phyloP scores from a whole-genome alignment of 352 stramenopile genomes.

The Phytophthora kernoviae region DNA sequence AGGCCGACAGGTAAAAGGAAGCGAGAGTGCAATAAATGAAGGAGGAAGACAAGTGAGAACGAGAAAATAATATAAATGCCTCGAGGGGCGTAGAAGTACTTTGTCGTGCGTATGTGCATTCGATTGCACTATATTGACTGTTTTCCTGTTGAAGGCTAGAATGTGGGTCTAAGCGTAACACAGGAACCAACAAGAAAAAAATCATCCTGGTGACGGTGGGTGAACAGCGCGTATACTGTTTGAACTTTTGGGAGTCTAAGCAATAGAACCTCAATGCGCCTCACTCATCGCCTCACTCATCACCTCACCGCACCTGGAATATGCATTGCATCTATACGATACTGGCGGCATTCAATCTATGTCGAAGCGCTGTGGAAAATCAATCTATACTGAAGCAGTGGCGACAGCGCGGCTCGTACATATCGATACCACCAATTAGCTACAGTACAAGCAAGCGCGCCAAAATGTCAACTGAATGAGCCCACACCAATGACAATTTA shows the following conservation, averaged over 20 bases:
- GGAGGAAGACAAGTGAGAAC: slow-evolving; percentile 2
- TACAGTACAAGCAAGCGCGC: slow-evolving; percentile 18
- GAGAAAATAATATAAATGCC: slow-evolving; percentile 18
- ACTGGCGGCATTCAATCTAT: slow-evolving; percentile 22
- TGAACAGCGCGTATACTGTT: background rate
- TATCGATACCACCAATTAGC: slow-evolving; percentile 78
- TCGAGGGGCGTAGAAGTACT: background rate
- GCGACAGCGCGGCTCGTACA: slow-evolving; percentile 83
- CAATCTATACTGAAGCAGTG: slow-evolving; percentile 63
- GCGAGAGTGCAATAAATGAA: slow-evolving; percentile 9
- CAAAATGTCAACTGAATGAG: slow-evolving; percentile 1
- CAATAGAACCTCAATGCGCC: background rate
- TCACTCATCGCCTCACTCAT: background rate
- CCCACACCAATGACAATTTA: background rate
- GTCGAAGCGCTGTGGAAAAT: slow-evolving; percentile 60
- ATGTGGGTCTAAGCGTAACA: background rate
- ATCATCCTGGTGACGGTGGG: background rate
- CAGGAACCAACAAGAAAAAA: background rate
- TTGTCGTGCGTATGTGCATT: background rate
- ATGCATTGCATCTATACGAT: slow-evolving; percentile 27
- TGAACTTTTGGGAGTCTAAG: background rate
- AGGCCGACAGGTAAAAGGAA: slow-evolving; percentile 24
- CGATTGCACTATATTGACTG: background rate
- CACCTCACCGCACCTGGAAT: slow-evolving; percentile 5
- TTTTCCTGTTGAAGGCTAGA: background rate